Percentiles rank a stretch among this genome's conserved stretches.
Evolutionary conservation across 2,329 filamentous ascomycete genomes (phyloP).

Genomic region (Tolypocladium tundrense): DNA sequence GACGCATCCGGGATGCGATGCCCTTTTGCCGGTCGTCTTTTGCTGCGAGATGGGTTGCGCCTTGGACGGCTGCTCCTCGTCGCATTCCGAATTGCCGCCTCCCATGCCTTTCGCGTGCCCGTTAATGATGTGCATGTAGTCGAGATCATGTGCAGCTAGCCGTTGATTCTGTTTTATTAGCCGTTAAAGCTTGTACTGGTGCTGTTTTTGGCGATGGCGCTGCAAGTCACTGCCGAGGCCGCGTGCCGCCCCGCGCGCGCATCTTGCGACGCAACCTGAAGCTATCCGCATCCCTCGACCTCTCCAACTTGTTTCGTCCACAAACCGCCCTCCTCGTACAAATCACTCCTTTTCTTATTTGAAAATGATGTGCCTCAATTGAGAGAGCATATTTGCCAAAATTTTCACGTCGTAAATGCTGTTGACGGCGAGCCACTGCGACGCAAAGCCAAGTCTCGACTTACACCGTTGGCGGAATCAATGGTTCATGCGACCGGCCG

Average conservation of each 20-base stretch:
- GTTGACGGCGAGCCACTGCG: not conserved
- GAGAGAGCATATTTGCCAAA: not conserved
- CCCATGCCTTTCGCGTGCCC: conserved; percentile 2
- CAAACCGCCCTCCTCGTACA: not conserved
- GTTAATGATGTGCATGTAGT: not conserved
- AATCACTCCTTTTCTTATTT: not conserved
- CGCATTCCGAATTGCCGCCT: conserved; percentile 20
- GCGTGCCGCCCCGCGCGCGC: conserved; percentile 1
- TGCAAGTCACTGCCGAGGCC: conserved; percentile 16
- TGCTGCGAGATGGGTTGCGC: conserved; percentile 4
- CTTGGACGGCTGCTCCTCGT: conserved; percentile 14
- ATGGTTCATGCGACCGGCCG: not conserved
- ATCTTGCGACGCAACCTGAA: conserved; percentile 10
- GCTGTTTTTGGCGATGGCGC: conserved; percentile 1
- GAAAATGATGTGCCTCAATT: not conserved
- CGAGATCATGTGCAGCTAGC: conserved; percentile 6
- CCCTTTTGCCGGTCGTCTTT: not conserved
- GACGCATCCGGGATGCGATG: not conserved
- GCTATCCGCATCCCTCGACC: conserved; percentile 20
- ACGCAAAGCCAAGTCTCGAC: not conserved
- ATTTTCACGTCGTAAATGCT: not conserved
- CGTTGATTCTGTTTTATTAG: conserved; percentile 7
- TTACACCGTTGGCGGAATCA: not conserved
- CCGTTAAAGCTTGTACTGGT: conserved; percentile 5
- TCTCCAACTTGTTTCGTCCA: conserved; percentile 5